Conservation (phyloP, 2,329 filamentous ascomycete species). For the Venturia nashicola region DNA sequence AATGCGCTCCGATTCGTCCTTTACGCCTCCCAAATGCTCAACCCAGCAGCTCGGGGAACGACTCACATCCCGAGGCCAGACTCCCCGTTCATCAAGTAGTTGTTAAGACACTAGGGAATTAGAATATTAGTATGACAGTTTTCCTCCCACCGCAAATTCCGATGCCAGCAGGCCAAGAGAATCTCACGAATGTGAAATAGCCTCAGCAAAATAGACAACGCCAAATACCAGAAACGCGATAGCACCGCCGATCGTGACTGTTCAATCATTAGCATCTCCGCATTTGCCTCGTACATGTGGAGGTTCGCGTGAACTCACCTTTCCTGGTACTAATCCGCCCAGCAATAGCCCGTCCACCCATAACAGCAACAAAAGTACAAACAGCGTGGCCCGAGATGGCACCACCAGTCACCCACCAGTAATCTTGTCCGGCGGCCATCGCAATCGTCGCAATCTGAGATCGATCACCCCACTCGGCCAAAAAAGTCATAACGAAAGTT, state of each 20-base stretch:
- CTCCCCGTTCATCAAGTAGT: not conserved
- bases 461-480: slow-evolving; percentile 95
- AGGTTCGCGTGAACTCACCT: slow-evolving; percentile 49
- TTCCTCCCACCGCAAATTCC: not conserved
- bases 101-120: not conserved
- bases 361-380: slow-evolving; percentile 82
- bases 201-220: slow-evolving; percentile 80
- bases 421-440: slow-evolving; percentile 96
- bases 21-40: not conserved
- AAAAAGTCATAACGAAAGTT: slow-evolving; percentile 97
- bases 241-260: slow-evolving; percentile 87
- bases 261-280: slow-evolving; percentile 18
- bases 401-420: slow-evolving; percentile 95
- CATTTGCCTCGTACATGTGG: not conserved
- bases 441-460: slow-evolving; percentile 97
- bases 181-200: not conserved
- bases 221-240: slow-evolving; percentile 84
- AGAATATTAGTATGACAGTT: not conserved
- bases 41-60: not conserved
- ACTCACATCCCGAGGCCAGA: not conserved
- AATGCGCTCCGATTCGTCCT: not conserved
- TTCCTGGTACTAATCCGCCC: slow-evolving; percentile 90
- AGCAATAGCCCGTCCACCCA: slow-evolving; percentile 85
- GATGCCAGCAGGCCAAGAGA: not conserved
- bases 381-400: slow-evolving; percentile 76